These are phyloP conservation scores for Populus hybrid DNA, from an alignment of 441 rosid genomes.

Conservation along the genomic window DNA sequence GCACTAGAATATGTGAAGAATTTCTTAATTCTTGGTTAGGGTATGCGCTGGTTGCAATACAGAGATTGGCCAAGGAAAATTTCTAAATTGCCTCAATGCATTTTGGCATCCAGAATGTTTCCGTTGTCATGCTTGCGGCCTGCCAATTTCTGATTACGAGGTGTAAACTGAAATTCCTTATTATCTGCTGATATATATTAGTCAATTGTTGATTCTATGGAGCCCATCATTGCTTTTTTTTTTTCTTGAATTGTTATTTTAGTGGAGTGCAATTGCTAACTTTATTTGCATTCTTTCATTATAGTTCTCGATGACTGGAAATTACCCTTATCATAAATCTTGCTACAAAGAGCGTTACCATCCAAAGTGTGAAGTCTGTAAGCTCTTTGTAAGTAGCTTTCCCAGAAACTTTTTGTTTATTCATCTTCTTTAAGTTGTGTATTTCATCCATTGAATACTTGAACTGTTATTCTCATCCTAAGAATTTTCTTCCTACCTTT, in stretches of 20 bases:
- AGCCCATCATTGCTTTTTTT: slow-evolving; percentile 8
- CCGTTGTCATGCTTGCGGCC: slow-evolving; percentile 73
- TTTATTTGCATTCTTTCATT: slow-evolving; percentile 19
- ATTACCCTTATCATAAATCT: slow-evolving; percentile 73
- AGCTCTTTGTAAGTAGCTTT: slow-evolving; percentile 64
- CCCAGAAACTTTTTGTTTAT: slow-evolving; percentile 7
- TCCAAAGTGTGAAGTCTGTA: slow-evolving; percentile 95
- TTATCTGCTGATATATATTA: not conserved
- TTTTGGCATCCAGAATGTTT: slow-evolving; percentile 99
- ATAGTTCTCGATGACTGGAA: slow-evolving; percentile 84
- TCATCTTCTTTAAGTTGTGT: not conserved
- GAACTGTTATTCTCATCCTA: not conserved
- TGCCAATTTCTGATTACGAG: slow-evolving; percentile 86
- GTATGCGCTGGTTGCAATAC: slow-evolving; percentile 79
- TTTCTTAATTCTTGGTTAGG: slow-evolving; percentile 37
- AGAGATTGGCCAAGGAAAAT: slow-evolving; percentile 88
- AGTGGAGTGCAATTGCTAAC: slow-evolving; percentile 22
- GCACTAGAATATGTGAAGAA: not conserved
- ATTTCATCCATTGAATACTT: not conserved
- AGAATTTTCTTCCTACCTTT: not conserved
- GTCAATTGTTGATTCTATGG: not conserved
- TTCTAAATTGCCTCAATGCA: slow-evolving; percentile 77
- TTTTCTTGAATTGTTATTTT: slow-evolving; percentile 12
- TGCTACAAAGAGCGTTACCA: slow-evolving; percentile 88
- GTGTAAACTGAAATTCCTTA: slow-evolving; percentile 32